Conservation (phyloP, 768 basidiomycete genomes). For the Naganishia randhawae region DNA sequence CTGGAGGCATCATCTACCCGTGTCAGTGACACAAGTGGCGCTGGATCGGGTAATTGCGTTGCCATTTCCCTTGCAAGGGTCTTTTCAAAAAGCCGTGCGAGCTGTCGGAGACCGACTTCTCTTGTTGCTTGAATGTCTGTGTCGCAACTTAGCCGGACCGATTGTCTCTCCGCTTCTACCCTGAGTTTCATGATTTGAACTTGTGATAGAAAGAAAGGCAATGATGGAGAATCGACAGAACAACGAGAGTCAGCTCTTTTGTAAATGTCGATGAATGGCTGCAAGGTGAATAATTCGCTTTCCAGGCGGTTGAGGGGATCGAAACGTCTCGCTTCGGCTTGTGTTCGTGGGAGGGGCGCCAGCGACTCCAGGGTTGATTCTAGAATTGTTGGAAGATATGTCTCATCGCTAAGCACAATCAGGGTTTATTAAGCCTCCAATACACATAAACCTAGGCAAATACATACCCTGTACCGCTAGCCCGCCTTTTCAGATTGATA, state of each 20-base stretch:
- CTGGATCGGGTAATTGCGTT: neutral
- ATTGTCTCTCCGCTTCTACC: neutral
- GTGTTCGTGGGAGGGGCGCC: neutral
- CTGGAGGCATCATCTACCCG: neutral
- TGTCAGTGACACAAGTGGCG: neutral
- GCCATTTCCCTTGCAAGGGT: neutral
- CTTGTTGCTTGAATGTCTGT: constrained; percentile 12
- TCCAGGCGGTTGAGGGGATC: constrained; percentile 13
- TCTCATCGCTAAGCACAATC: no score
- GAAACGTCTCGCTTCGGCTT: constrained; percentile 1
- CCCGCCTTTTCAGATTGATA: neutral
- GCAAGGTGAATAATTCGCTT: neutral
- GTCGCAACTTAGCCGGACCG: neutral
- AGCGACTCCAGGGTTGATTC: constrained; percentile 3
- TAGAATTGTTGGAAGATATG: neutral
- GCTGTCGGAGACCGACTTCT: constrained; percentile 3
- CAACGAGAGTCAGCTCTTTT: neutral
- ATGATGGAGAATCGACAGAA: neutral
- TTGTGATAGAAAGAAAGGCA: neutral
- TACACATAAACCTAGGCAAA: no score
- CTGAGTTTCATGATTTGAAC: neutral
- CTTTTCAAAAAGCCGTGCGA: neutral
- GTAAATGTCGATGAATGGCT: constrained; percentile 4
- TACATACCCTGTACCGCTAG: neutral
- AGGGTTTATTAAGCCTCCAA: no score